Evolutionary conservation across 2,329 filamentous ascomycete species (phyloP).

Genomic region (Trichoderma sp.): DNA sequence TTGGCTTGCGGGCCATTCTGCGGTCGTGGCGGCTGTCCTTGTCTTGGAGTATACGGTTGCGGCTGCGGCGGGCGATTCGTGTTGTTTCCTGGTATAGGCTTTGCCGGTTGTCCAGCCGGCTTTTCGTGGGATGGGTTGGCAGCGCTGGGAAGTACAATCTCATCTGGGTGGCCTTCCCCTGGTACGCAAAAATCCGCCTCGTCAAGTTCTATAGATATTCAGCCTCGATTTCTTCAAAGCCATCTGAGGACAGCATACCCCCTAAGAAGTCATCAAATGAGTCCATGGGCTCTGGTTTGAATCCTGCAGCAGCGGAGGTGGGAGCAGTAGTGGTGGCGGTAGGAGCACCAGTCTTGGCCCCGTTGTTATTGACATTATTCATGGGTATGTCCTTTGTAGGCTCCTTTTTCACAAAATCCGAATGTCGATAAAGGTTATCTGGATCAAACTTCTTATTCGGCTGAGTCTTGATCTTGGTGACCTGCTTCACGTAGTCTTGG

Average conservation of each 20-base stretch:
- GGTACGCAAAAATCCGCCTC: constrained; percentile 73
- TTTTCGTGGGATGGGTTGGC: constrained; percentile 29
- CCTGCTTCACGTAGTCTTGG: constrained; percentile 86
- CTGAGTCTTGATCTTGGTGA: constrained; percentile 83
- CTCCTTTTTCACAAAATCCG: constrained; percentile 70
- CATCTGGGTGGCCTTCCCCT: constrained; percentile 73
- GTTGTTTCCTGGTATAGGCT: constrained; percentile 28
- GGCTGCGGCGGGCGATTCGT: constrained; percentile 34
- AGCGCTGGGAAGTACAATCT: constrained; percentile 59
- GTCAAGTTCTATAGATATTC: constrained; percentile 63
- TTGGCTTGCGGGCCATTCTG: constrained; percentile 23
- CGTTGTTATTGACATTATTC: not conserved
- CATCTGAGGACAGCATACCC: constrained; percentile 46
- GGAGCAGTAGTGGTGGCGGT: constrained; percentile 7
- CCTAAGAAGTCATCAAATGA: constrained; percentile 56
- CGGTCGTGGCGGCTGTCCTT: constrained; percentile 32
- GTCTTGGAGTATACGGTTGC: constrained; percentile 40
- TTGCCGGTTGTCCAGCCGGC: constrained; percentile 27
- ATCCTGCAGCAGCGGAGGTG: constrained; percentile 23
- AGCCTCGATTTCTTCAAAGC: constrained; percentile 43
- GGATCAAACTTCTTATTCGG: constrained; percentile 74
- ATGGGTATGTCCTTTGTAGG: constrained; percentile 34
- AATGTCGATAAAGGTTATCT: constrained; percentile 77
- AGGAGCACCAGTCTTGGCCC: not conserved
- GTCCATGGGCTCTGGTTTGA: constrained; percentile 42